Conservation (phyloP, 2,329 filamentous ascomycete species). For the Microcyclospora pomicola region DNA sequence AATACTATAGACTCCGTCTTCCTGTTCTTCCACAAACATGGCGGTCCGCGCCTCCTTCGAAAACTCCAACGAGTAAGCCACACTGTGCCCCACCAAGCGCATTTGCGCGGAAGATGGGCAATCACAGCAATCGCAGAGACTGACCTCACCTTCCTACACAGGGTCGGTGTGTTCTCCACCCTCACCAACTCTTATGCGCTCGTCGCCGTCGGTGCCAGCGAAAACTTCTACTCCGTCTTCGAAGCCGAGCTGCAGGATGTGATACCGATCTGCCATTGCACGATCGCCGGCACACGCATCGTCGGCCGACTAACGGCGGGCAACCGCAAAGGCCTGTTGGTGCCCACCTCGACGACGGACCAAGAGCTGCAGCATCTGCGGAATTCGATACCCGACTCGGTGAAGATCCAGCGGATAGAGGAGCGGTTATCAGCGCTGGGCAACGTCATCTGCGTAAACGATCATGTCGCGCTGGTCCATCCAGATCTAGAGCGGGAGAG, state of each 20-base stretch:
- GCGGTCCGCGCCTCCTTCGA: conserved; percentile 55
- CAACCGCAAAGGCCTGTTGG: conserved; percentile 91
- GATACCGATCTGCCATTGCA: conserved; percentile 91
- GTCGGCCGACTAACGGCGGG: conserved; percentile 89
- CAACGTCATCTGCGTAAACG: conserved; percentile 93
- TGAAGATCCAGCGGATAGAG: conserved; percentile 95
- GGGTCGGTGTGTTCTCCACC: conserved; percentile 90
- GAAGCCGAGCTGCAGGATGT: conserved; percentile 96
- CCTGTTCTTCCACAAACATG: conserved; percentile 25
- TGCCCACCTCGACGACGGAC: conserved; percentile 90
- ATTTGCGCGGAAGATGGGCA: conserved; percentile 8
- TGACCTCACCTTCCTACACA: conserved; percentile 26
- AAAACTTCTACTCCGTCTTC: conserved; percentile 96
- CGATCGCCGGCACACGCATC: conserved; percentile 91
- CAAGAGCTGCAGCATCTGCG: conserved; percentile 96
- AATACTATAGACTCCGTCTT: too few relatives aligned
- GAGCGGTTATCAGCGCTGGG: conserved; percentile 89
- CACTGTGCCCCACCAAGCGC: conserved; percentile 9
- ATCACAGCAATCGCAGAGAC: conserved; percentile 3
- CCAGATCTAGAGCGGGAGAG: conserved; percentile 95
- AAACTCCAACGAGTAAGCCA: conserved; percentile 74
- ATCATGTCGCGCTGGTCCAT: conserved; percentile 92
- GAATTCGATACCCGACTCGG: conserved; percentile 79
- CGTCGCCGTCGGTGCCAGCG: conserved; percentile 83
- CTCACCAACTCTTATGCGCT: conserved; percentile 96